A percentile compares a stretch with the other conserved stretches of the same genome.
Evolutionary conservation across 768 basidiomycete species (phyloP).

Genomic region (Nidularia sp.): DNA sequence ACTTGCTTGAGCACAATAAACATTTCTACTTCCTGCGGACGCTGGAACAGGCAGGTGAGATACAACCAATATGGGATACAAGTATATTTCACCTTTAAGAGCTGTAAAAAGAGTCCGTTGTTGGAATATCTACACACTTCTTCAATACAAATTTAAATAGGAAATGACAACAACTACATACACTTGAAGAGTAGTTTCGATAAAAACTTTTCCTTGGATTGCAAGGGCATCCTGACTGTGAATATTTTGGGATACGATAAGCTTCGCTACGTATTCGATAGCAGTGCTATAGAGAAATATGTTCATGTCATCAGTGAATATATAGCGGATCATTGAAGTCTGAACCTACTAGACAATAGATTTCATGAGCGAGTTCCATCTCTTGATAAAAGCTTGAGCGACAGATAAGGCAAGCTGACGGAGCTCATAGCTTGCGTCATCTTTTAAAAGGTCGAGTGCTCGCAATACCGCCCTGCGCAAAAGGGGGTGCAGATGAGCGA

Average conservation of each 20-base stretch:
- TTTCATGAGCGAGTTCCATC: constrained; percentile 50
- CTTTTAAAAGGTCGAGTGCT: constrained; percentile 44
- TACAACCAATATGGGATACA: background rate
- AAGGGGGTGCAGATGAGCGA: constrained; percentile 49
- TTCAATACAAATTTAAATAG: constrained; percentile 1
- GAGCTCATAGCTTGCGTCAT: constrained; percentile 61
- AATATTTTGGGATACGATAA: constrained; percentile 43
- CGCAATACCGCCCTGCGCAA: constrained; percentile 51
- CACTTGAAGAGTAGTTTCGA: constrained; percentile 48
- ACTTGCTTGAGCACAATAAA: constrained; percentile 52
- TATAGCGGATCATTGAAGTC: background rate
- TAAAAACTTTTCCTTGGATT: constrained; percentile 50
- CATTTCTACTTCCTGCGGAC: constrained; percentile 39
- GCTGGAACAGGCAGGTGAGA: constrained; percentile 24
- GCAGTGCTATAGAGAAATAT: background rate
- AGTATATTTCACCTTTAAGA: constrained; percentile 48
- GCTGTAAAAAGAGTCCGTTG: constrained; percentile 50
- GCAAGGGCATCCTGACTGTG: constrained; percentile 57
- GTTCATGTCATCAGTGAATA: background rate
- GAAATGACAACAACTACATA: constrained; percentile 17
- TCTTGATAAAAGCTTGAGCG: constrained; percentile 58
- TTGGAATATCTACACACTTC: constrained; percentile 42
- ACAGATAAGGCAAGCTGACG: constrained; percentile 62
- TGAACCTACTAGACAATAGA: constrained; percentile 47
- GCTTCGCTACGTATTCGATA: constrained; percentile 43